Evolutionary conservation across 2,329 filamentous ascomycete genomes (phyloP), one percentile per base, ranked within the genome.

Genomic region (Aspergillus sp.): DNA sequence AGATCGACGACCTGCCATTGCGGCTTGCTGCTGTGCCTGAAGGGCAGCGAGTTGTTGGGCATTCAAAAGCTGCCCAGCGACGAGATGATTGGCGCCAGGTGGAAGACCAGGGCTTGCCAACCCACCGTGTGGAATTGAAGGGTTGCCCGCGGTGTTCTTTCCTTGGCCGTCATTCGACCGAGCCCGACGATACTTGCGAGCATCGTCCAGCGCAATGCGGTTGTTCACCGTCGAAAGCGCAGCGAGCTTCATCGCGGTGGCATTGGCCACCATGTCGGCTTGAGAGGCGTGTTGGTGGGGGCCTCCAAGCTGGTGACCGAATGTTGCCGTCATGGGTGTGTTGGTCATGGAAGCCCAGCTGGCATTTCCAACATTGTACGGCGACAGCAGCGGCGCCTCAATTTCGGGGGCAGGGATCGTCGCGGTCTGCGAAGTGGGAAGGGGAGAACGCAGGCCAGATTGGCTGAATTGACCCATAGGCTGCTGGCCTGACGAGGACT

Each of bases 321-420:
- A 99, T 68, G 89, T 94, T 46, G 92, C 82, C 5, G 94, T 91
- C 91, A 98, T 96, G 2, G 95, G 95, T 2, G 95, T 99, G 80
- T 97, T 98, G 66, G 96, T 89, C 91, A 97, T 96, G 8, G 95
- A 98, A 25, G 95, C 95, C 95, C 95, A 99, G 82, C 95, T 98
- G 60, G 92, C 92, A 75, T 92, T 92, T 56, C 89, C 86, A 41
- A 89, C 84, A 64, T 86, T 88, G 72, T 88, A 83, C 0, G 95
- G 95, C 19, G 95, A 98, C 61, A 99, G 83, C 65, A 97, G 80
- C 3, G 93, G 92, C 71, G 96, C 84, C 60, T 94, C 92, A 55
- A 87, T 84, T 54, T 96, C 91, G 23, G 86, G 86, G 2, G 90
- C 87, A 64, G 85, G 90, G 41, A 97, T 83, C 0, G 91, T 95